Conservation (phyloP, 2,329 filamentous ascomycete genomes). For the Ilyonectria robusta region DNA sequence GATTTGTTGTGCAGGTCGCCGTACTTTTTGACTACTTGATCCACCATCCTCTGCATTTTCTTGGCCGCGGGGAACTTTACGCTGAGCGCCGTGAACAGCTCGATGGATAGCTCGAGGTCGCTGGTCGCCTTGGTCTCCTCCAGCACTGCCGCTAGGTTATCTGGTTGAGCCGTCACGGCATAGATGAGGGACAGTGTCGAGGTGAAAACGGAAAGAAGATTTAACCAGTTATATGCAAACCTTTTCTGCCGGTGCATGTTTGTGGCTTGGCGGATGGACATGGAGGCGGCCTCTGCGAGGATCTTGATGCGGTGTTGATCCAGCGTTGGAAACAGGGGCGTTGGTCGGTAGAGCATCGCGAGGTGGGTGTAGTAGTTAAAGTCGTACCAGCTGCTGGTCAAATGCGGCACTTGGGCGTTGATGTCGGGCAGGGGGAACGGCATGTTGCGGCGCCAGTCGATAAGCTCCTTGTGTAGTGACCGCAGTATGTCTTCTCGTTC, state of each 20-base stretch:
- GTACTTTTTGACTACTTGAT: not conserved
- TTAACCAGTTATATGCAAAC: constrained; percentile 60
- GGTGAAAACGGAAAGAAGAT: constrained; percentile 59
- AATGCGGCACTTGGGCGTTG: constrained; percentile 57
- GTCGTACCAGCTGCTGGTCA: constrained; percentile 61
- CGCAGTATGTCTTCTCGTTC: constrained; percentile 53
- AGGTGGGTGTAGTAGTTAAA: constrained; percentile 64
- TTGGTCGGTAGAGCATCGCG: constrained; percentile 61
- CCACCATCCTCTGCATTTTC: constrained; percentile 31
- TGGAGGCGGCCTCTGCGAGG: constrained; percentile 56
- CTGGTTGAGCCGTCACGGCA: constrained; percentile 56
- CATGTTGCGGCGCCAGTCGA: constrained; percentile 61
- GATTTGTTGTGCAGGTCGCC: constrained; percentile 20
- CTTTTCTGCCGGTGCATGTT: constrained; percentile 56
- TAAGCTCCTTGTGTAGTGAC: constrained; percentile 56
- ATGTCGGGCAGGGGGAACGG: constrained; percentile 59
- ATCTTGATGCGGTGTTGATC: constrained; percentile 54
- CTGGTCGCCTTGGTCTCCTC: constrained; percentile 48
- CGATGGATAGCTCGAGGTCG: constrained; percentile 49
- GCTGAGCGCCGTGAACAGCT: constrained; percentile 50
- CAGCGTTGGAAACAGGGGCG: constrained; percentile 57
- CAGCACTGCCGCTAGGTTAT: constrained; percentile 47
- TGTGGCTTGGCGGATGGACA: constrained; percentile 59
- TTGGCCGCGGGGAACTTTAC: constrained; percentile 50
- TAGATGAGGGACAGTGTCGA: constrained; percentile 60